These are phyloP conservation scores for Apiospora hydei DNA, from an alignment of 2,329 filamentous ascomycete species.

Conservation along the genomic window DNA sequence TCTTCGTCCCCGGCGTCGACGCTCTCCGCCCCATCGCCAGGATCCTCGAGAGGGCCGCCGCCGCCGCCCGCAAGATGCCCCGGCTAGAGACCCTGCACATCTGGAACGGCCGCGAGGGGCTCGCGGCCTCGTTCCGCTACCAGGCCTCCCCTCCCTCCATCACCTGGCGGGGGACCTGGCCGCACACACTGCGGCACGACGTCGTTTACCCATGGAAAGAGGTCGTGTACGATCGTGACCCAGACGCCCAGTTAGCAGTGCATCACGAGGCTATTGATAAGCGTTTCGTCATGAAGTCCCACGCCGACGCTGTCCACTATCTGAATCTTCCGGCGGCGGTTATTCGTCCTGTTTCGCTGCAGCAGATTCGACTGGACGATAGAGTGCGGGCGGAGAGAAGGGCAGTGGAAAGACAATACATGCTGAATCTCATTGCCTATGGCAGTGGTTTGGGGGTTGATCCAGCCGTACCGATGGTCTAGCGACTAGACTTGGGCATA, in stretches of 20 bases:
- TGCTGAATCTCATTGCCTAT: slow-evolving; percentile 6
- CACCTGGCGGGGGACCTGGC: slow-evolving; percentile 4
- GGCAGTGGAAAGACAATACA: background rate
- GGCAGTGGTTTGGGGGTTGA: background rate
- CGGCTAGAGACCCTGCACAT: background rate
- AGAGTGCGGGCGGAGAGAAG: slow-evolving; percentile 11
- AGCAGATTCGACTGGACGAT: slow-evolving; percentile 7
- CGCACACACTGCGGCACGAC: background rate
- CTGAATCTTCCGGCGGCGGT: background rate
- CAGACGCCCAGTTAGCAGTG: background rate
- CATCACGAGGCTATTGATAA: background rate
- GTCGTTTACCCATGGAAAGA: background rate
- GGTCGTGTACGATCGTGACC: background rate
- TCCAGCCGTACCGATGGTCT: background rate
- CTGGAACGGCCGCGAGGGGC: background rate
- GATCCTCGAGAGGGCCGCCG: background rate
- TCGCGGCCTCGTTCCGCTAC: background rate
- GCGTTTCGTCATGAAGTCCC: slow-evolving; percentile 10
- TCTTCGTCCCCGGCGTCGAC: background rate
- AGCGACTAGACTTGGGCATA: background rate
- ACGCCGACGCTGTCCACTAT: slow-evolving; percentile 8
- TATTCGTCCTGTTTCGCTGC: background rate
- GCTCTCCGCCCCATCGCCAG: background rate
- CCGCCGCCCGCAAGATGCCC: background rate
- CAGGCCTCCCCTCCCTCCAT: background rate